Conservation (phyloP, 805 yeast genomes). For the Wickerhamomyces canadensis region DNA sequence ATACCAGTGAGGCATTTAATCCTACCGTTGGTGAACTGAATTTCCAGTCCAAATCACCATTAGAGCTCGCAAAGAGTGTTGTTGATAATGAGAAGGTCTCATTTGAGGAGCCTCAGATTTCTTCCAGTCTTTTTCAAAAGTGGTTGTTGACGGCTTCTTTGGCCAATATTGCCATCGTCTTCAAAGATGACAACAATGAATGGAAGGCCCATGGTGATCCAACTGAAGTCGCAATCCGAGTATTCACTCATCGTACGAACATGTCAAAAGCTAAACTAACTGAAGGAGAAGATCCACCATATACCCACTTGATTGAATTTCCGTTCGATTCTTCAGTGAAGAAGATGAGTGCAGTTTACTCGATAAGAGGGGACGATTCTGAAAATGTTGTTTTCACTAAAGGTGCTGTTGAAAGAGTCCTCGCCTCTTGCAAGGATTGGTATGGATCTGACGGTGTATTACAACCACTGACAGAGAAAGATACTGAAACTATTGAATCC, state of each 20-base stretch:
- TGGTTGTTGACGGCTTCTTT: constrained; percentile 68
- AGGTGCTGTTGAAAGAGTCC: constrained; percentile 73
- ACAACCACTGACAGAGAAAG: constrained; percentile 34
- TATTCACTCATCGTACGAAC: constrained; percentile 57
- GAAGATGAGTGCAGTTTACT: constrained; percentile 63
- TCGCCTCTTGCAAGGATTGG: constrained; percentile 53
- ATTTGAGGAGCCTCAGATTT: neutral
- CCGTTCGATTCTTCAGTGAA: constrained; percentile 74
- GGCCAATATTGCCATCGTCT: constrained; percentile 74
- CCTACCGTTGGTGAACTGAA: constrained; percentile 49
- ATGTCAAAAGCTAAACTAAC: constrained; percentile 40
- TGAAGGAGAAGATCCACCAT: constrained; percentile 27
- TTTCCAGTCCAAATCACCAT: constrained; percentile 16
- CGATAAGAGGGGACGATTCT: constrained; percentile 26
- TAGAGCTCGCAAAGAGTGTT: constrained; percentile 18
- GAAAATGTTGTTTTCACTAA: constrained; percentile 43
- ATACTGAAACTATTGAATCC: constrained; percentile 37
- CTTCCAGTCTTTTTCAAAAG: constrained; percentile 17
- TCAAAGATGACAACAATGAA: constrained; percentile 36
- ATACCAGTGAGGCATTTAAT: constrained; percentile 55
- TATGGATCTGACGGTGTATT: constrained; percentile 26
- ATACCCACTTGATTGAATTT: constrained; percentile 49
- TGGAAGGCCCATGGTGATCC: constrained; percentile 90
- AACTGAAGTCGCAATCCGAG: constrained; percentile 84
- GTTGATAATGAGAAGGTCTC: constrained; percentile 8